A percentile compares a stretch with the other conserved stretches of the same genome.
These are phyloP conservation scores for Sonneratia caseolaris DNA, from an alignment of 345 rosid species.

Conservation along the genomic window DNA sequence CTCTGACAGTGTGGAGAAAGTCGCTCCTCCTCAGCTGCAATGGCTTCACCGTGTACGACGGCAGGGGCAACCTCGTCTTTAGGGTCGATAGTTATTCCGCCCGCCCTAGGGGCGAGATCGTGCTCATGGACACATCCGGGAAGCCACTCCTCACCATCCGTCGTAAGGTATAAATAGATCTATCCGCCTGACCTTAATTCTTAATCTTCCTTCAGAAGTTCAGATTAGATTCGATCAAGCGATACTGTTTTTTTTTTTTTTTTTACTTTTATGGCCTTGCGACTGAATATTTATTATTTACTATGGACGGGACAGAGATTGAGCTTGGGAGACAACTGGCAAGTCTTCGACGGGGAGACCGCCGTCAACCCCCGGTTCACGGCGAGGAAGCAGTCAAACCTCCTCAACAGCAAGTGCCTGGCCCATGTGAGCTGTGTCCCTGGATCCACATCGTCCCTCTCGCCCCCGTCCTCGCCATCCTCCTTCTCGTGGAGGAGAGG, in stretches of 20 bases:
- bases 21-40: constrained; percentile 87
- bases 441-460: neutral
- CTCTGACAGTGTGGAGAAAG: constrained; percentile 83
- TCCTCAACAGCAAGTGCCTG: constrained; percentile 41
- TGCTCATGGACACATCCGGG: constrained; percentile 89
- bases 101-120: constrained; percentile 37
- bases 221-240: too few species aligned
- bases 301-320: constrained; percentile 30
- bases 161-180: constrained; percentile 35
- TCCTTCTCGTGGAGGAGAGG: constrained; percentile 7
- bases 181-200: too few species aligned
- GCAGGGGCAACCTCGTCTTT: constrained; percentile 59
- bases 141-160: constrained; percentile 86
- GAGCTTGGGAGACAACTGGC: constrained; percentile 70
- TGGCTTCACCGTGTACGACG: constrained; percentile 82
- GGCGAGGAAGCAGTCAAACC: constrained; percentile 41
- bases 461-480: constrained; percentile 3
- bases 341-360: constrained; percentile 78
- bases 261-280: neutral
- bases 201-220: too few species aligned
- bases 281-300: neutral
- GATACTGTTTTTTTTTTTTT: neutral
- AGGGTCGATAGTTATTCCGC: constrained; percentile 83
- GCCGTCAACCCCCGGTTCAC: constrained; percentile 38
- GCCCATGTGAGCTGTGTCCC: constrained; percentile 33